Conservation (phyloP, 108 stramenopile species). For the Pseudonitzschia pungens region DNA sequence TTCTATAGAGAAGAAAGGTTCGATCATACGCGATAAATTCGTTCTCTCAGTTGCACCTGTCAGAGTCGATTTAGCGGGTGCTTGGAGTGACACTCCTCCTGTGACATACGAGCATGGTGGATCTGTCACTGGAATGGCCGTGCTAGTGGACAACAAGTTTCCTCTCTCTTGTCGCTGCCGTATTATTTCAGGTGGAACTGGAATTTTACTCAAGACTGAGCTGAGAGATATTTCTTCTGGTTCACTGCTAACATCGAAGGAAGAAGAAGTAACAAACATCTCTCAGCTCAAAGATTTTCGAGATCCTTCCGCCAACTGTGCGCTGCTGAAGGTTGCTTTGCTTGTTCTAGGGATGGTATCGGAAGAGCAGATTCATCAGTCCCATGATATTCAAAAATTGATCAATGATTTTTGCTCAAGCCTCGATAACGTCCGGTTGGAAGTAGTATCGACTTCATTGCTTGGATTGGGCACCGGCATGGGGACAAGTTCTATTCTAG, state of each 20-base stretch:
- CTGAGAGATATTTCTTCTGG: constrained; percentile 39
- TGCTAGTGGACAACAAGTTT: constrained; percentile 50
- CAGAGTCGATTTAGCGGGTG: constrained; percentile 82
- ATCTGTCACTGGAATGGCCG: constrained; percentile 69
- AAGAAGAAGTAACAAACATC: constrained; percentile 31
- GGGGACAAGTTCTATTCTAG: constrained; percentile 84
- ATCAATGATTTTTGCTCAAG: constrained; percentile 59
- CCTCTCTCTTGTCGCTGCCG: constrained; percentile 72
- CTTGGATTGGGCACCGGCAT: constrained; percentile 84
- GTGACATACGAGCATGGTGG: constrained; percentile 79
- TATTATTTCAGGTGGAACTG: constrained; percentile 32
- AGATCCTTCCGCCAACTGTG: constrained; percentile 59
- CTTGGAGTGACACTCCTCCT: constrained; percentile 90
- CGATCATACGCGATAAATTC: constrained; percentile 25
- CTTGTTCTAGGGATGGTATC: constrained; percentile 53
- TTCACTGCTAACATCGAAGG: constrained; percentile 25
- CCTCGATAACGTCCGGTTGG: constrained; percentile 47
- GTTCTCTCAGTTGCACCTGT: constrained; percentile 68
- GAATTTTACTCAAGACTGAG: constrained; percentile 60
- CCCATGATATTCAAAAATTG: constrained; percentile 40
- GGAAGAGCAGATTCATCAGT: constrained; percentile 29
- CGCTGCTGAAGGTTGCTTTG: constrained; percentile 72
- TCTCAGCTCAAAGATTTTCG: constrained; percentile 47
- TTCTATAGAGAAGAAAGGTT: not conserved
- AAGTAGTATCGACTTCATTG: constrained; percentile 63